A percentile compares a stretch with the other conserved stretches of the same genome.
Evolutionary conservation across 2,329 filamentous ascomycete genomes (phyloP).

Genomic region (Fusarium penzigii): DNA sequence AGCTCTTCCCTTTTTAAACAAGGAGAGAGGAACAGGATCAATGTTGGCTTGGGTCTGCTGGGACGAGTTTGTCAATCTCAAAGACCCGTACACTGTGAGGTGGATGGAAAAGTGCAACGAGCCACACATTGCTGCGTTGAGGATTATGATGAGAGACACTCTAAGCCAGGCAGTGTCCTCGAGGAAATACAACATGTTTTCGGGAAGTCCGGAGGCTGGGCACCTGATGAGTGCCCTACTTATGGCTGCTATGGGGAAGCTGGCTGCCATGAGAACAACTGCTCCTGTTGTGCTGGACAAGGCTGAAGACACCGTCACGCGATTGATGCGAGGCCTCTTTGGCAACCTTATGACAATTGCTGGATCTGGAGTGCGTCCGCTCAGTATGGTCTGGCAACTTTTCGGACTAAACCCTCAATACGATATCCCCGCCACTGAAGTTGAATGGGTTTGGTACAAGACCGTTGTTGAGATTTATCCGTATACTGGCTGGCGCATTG

Average conservation of each 20-base stretch:
- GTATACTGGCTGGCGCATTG: slow-evolving; percentile 18
- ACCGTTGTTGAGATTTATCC: slow-evolving; percentile 16
- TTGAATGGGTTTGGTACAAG: slow-evolving; percentile 20
- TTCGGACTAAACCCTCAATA: slow-evolving; percentile 10
- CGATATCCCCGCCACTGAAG: slow-evolving; percentile 11
- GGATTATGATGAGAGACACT: slow-evolving; percentile 18
- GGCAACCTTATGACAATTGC: slow-evolving; percentile 20
- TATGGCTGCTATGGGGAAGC: slow-evolving; percentile 16
- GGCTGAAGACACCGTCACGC: slow-evolving; percentile 19
- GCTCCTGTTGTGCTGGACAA: slow-evolving; percentile 6
- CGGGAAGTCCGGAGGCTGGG: slow-evolving; percentile 9
- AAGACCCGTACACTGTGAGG: slow-evolving; percentile 10
- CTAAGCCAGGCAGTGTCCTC: slow-evolving; percentile 15
- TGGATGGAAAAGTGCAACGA: slow-evolving; percentile 25
- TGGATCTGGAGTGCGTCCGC: slow-evolving; percentile 16
- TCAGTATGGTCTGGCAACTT: slow-evolving; percentile 22
- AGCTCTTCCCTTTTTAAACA: slow-evolving; percentile 14
- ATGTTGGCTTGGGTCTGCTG: slow-evolving; percentile 20
- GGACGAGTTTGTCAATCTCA: slow-evolving; percentile 20
- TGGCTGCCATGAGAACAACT: slow-evolving; percentile 12
- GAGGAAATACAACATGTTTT: slow-evolving; percentile 10
- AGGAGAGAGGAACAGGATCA: slow-evolving; percentile 8
- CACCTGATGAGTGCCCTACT: slow-evolving; percentile 19
- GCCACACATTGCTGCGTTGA: slow-evolving; percentile 14
- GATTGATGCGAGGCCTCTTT: slow-evolving; percentile 20